phyloP scores from a whole-genome alignment of 23 red algal genomes.

The Gracilaria gracilis region DNA sequence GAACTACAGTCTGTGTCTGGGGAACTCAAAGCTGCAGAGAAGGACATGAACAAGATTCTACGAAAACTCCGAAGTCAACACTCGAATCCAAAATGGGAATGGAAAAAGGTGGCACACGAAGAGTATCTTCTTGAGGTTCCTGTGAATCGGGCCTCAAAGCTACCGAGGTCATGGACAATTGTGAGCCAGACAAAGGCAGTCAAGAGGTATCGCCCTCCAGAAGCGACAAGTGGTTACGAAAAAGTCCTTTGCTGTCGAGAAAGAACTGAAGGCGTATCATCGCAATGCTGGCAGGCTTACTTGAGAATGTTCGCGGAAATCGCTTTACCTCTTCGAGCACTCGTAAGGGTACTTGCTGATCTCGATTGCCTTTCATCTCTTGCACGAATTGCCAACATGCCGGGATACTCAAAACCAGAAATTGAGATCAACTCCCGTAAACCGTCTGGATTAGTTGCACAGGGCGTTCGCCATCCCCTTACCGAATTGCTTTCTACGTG shows the following conservation, averaged over 20 bases:
- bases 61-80: slow-evolving; percentile 32
- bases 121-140: slow-evolving; percentile 84
- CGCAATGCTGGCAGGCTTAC: slow-evolving; percentile 54
- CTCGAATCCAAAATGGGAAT: slow-evolving; percentile 58
- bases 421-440: slow-evolving; percentile 22
- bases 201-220: slow-evolving; percentile 71
- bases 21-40: slow-evolving; percentile 14
- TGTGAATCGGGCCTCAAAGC: slow-evolving; percentile 7
- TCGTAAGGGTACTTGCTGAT: slow-evolving; percentile 54
- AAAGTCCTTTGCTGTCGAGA: slow-evolving; percentile 56
- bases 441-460: slow-evolving; percentile 48
- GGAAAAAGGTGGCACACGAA: slow-evolving; percentile 83
- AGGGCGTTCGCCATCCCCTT: slow-evolving; percentile 65
- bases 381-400: slow-evolving; percentile 51
- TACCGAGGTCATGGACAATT: slow-evolving; percentile 67
- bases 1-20: slow-evolving; percentile 37
- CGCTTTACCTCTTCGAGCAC: slow-evolving; percentile 39
- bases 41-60: slow-evolving; percentile 41
- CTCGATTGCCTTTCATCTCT: slow-evolving; percentile 73
- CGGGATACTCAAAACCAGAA: slow-evolving; percentile 61
- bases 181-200: slow-evolving; percentile 83
- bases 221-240: slow-evolving; percentile 48
- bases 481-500: slow-evolving; percentile 58
- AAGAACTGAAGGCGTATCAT: slow-evolving; percentile 23
- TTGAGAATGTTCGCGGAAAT: slow-evolving; percentile 53